phyloP scores from a whole-genome alignment of 2,329 filamentous ascomycete species.

The Aspergillus bombycis region DNA sequence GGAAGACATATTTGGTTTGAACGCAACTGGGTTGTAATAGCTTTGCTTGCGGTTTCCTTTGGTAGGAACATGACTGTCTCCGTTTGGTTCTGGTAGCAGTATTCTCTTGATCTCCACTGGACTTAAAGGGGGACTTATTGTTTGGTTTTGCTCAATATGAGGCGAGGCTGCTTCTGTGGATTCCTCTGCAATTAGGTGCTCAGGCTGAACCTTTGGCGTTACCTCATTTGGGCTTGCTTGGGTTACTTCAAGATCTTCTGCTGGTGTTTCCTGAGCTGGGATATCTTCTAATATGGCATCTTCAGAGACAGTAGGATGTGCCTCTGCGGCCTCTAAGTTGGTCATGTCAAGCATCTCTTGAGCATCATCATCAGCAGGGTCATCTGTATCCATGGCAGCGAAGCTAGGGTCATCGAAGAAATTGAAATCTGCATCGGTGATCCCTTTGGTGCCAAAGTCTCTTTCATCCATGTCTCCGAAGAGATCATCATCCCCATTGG shows the following conservation, averaged over 20 bases:
- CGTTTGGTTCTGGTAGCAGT: conserved; percentile 41
- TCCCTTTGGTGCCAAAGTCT: conserved; percentile 56
- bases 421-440: conserved; percentile 66
- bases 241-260: conserved; percentile 2
- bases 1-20: conserved; percentile 51
- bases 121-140: conserved; percentile 45
- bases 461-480: conserved; percentile 61
- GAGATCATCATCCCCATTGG: conserved; percentile 56
- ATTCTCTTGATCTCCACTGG: conserved; percentile 48
- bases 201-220: conserved; percentile 4
- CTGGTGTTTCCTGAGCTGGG: conserved; percentile 4
- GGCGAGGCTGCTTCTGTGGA: conserved; percentile 15
- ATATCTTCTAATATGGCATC: background rate
- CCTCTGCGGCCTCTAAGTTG: conserved; percentile 16
- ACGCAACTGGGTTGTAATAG: conserved; percentile 56
- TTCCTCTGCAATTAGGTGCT: conserved; percentile 10
- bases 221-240: conserved; percentile 6
- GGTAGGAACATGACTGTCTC: conserved; percentile 6
- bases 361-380: conserved; percentile 17
- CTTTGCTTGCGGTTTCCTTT: conserved; percentile 38
- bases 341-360: conserved; percentile 20
- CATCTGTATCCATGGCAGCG: conserved; percentile 25
- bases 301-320: conserved; percentile 15
- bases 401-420: conserved; percentile 63
- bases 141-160: conserved; percentile 26